These are phyloP conservation scores for Diaporthe amygdali DNA, from an alignment of 2,329 filamentous ascomycete genomes.

Conservation along the genomic window DNA sequence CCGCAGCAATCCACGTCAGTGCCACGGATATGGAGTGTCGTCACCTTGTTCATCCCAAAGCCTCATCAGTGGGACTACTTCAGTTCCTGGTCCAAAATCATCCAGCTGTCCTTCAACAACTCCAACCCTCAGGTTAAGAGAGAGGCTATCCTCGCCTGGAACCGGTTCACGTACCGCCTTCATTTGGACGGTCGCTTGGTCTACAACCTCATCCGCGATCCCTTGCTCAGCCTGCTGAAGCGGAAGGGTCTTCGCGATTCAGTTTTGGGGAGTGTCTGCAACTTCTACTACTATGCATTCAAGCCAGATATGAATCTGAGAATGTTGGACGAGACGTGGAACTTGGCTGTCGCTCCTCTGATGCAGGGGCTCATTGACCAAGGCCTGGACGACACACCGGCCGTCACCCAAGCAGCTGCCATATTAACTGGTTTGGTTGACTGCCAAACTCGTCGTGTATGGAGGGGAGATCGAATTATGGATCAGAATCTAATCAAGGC, in stretches of 20 bases:
- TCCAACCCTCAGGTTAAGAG: constrained; percentile 72
- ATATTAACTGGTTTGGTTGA: constrained; percentile 79
- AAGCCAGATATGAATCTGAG: constrained; percentile 69
- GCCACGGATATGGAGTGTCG: constrained; percentile 86
- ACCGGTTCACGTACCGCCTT: constrained; percentile 78
- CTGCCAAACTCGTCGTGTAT: constrained; percentile 62
- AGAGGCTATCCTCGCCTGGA: constrained; percentile 86
- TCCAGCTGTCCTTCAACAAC: constrained; percentile 85
- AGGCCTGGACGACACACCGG: constrained; percentile 47
- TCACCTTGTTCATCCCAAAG: constrained; percentile 78
- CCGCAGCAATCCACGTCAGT: constrained; percentile 69
- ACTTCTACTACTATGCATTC: constrained; percentile 82
- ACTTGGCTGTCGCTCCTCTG: constrained; percentile 71
- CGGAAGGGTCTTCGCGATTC: constrained; percentile 65
- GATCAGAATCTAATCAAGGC: constrained; percentile 63
- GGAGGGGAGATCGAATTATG: constrained; percentile 76
- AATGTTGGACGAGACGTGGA: constrained; percentile 82
- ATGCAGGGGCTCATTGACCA: constrained; percentile 61
- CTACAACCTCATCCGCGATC: constrained; percentile 59
- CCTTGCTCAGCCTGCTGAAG: constrained; percentile 71
- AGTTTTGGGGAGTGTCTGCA: constrained; percentile 75
- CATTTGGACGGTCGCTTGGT: constrained; percentile 60
- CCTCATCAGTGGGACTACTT: constrained; percentile 76
- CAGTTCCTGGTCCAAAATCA: constrained; percentile 75
- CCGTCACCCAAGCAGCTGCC: constrained; percentile 63